Evolutionary conservation across 2,329 filamentous ascomycete genomes (phyloP).

Genomic region (Hortaea sp.): DNA sequence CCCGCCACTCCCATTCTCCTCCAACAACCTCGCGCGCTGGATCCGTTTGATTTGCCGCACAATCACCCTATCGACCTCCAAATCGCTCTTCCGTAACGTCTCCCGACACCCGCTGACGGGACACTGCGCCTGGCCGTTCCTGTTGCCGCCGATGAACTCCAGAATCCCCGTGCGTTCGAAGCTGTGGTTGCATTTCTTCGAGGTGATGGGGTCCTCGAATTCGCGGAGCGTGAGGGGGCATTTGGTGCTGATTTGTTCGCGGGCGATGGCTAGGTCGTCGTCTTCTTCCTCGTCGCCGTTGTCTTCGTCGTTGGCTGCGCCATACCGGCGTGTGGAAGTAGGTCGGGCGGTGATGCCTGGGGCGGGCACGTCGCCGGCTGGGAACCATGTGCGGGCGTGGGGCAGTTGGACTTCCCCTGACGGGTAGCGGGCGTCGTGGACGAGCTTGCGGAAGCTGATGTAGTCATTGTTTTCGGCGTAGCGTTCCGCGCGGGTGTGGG

Average conservation of each 20-base stretch:
- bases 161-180: constrained; percentile 59
- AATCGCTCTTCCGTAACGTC: constrained; percentile 42
- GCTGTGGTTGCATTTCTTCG: constrained; percentile 57
- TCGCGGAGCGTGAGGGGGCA: constrained; percentile 59
- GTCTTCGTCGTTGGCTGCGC: constrained; percentile 47
- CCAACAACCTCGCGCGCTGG: constrained; percentile 33
- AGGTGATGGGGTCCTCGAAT: constrained; percentile 58
- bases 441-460: constrained; percentile 48
- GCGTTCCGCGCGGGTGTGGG: constrained; percentile 27
- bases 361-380: constrained; percentile 34
- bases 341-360: constrained; percentile 29
- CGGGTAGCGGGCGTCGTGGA: constrained; percentile 50
- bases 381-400: constrained; percentile 53
- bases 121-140: constrained; percentile 37
- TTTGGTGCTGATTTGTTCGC: constrained; percentile 54
- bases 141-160: constrained; percentile 35
- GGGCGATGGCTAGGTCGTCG: constrained; percentile 58
- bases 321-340: constrained; percentile 16
- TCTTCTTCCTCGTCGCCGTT: constrained; percentile 52
- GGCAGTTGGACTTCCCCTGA: constrained; percentile 45
- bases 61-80: constrained; percentile 48
- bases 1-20: constrained; percentile 15
- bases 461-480: constrained; percentile 54
- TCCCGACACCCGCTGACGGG: constrained; percentile 55
- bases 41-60: constrained; percentile 49